These are phyloP conservation scores for Anisodus acutangulus DNA, from an alignment of 257 asterid genomes.

Conservation along the genomic window DNA sequence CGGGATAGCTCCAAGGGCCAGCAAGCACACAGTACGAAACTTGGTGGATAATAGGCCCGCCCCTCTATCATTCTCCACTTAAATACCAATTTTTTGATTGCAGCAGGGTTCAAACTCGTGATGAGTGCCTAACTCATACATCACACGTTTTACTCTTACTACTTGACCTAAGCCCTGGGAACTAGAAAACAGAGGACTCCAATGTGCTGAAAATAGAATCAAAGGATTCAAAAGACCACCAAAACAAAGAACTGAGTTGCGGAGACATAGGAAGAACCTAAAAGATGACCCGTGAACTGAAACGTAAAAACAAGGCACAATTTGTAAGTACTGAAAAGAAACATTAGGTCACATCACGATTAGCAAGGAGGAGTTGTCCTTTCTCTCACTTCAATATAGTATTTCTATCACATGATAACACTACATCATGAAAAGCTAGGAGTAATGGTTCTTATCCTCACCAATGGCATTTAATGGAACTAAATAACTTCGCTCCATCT, in stretches of 20 bases:
- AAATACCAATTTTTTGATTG: background rate
- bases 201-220: conserved; percentile 18
- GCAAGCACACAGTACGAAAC: background rate
- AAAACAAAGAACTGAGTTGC: background rate
- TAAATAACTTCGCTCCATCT: conserved; percentile 6
- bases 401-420: conserved; percentile 17
- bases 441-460: background rate
- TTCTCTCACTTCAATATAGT: conserved; percentile 6
- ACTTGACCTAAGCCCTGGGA: background rate
- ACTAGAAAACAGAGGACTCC: background rate
- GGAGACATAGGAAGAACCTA: background rate
- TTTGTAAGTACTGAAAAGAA: background rate
- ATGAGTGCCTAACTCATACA: background rate
- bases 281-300: background rate
- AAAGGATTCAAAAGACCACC: conserved; percentile 14
- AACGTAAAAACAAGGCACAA: background rate
- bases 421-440: background rate
- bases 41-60: background rate
- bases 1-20: background rate
- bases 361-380: background rate
- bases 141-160: background rate
- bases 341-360: background rate
- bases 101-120: background rate
- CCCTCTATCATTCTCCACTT: background rate
- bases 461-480: conserved; percentile 25